Evolutionary conservation across 768 basidiomycete genomes (phyloP).

Genomic region (Amyloporia xantha): DNA sequence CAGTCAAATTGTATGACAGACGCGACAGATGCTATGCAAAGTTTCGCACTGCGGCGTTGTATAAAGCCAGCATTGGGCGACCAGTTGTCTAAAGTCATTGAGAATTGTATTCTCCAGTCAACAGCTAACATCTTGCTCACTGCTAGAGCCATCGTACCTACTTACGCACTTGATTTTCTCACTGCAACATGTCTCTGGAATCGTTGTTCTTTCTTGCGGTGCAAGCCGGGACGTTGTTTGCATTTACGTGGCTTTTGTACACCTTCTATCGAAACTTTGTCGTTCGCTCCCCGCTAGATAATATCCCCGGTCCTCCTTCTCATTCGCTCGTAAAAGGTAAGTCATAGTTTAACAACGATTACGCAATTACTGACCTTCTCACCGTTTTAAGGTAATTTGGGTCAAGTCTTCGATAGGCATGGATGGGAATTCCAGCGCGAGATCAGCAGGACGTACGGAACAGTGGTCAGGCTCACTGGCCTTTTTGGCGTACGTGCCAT

Average conservation of each 20-base stretch:
- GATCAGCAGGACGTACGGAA: conserved; percentile 6
- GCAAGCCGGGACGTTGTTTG: neutral
- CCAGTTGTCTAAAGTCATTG: too few species aligned
- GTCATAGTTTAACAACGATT: neutral
- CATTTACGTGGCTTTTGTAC: neutral
- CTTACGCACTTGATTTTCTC: too few species aligned
- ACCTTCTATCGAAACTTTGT: conserved; percentile 8
- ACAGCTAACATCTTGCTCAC: too few species aligned
- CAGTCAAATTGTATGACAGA: too few species aligned
- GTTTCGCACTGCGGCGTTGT: too few species aligned
- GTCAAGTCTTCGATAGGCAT: conserved; percentile 1
- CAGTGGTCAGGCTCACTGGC: conserved; percentile 5
- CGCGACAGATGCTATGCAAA: too few species aligned
- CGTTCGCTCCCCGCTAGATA: conserved; percentile 8
- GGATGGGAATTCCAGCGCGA: conserved; percentile 7
- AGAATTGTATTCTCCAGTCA: too few species aligned
- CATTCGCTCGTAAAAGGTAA: conserved; percentile 5
- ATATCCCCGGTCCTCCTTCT: conserved; percentile 12
- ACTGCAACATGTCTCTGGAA: neutral
- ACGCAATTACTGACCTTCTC: neutral
- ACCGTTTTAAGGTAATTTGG: conserved; percentile 5
- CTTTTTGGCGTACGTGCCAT: conserved; percentile 6
- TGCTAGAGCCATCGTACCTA: too few species aligned
- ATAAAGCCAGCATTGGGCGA: too few species aligned
- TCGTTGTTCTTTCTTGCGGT: neutral